Evolutionary conservation across 371 early-diverging fungal species (phyloP).

Genomic region (Mortierella sp.): DNA sequence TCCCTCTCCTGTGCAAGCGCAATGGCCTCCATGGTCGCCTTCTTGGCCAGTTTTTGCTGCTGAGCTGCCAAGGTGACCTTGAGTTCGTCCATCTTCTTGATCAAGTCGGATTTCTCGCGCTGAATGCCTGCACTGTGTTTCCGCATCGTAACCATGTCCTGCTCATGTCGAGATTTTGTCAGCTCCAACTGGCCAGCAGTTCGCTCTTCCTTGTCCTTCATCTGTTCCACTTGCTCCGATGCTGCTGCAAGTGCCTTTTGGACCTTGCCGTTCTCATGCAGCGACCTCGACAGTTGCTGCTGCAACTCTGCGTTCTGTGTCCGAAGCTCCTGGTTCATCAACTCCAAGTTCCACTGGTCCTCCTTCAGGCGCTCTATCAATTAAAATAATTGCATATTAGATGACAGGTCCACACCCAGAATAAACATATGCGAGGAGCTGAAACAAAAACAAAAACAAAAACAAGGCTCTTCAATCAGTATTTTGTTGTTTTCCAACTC

Average conservation of each 20-base stretch:
- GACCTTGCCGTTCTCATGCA: slow-evolving; percentile 70
- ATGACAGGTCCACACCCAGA: background rate
- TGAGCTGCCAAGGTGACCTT: slow-evolving; percentile 43
- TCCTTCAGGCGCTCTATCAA: slow-evolving; percentile 69
- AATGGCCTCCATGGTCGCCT: slow-evolving; percentile 42
- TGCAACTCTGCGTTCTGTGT: slow-evolving; percentile 70
- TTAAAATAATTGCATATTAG: slow-evolving; percentile 1
- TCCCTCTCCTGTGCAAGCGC: slow-evolving; percentile 45
- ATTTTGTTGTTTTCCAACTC: slow-evolving; percentile 15
- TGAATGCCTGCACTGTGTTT: slow-evolving; percentile 71
- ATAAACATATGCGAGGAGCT: background rate
- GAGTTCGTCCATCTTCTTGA: slow-evolving; percentile 72
- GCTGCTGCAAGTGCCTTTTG: slow-evolving; percentile 67
- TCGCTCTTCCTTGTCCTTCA: slow-evolving; percentile 76
- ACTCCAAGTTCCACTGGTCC: slow-evolving; percentile 73
- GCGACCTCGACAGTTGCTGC: slow-evolving; percentile 65
- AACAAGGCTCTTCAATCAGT: background rate
- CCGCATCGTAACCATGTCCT: slow-evolving; percentile 74
- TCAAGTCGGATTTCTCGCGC: slow-evolving; percentile 74
- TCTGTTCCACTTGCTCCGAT: slow-evolving; percentile 71
- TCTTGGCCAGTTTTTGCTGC: slow-evolving; percentile 30
- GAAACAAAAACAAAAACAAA: background rate
- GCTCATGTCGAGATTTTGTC: slow-evolving; percentile 73
- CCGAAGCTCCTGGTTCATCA: slow-evolving; percentile 70
- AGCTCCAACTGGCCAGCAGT: slow-evolving; percentile 66